A percentile compares a stretch with the other conserved stretches of the same genome.
phyloP scores from a whole-genome alignment of 2,329 filamentous ascomycete species.

The Penicillium sp. region DNA sequence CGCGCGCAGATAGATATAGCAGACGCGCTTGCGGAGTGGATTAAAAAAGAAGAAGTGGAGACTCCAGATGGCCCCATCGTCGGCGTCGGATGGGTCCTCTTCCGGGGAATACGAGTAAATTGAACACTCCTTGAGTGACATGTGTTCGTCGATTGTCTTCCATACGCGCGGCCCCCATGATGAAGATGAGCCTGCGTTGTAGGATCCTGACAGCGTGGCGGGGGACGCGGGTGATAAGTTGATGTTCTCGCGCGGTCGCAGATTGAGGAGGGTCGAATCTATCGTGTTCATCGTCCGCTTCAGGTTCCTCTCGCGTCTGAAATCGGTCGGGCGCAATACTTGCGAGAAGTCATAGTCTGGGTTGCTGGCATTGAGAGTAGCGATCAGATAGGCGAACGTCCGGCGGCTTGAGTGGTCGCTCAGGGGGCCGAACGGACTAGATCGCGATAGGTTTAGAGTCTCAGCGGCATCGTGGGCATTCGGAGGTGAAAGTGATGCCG shows the following conservation, averaged over 20 bases:
- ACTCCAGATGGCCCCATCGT: conserved; percentile 92
- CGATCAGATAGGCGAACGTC: conserved; percentile 94
- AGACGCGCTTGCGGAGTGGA: conserved; percentile 85
- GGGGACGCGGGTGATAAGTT: conserved; percentile 45
- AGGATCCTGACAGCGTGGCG: conserved; percentile 46
- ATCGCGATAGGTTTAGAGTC: conserved; percentile 73
- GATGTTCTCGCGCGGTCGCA: conserved; percentile 64
- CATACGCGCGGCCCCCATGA: conserved; percentile 90
- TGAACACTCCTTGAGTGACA: conserved; percentile 84
- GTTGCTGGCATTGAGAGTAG: conserved; percentile 93
- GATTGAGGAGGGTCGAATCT: conserved; percentile 82
- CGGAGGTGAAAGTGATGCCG: conserved; percentile 83
- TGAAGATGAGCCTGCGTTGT: conserved; percentile 55
- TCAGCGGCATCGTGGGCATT: conserved; percentile 69
- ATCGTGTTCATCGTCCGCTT: conserved; percentile 82
- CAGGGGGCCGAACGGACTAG: conserved; percentile 88
- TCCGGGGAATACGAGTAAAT: conserved; percentile 88
- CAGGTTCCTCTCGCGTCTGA: conserved; percentile 78
- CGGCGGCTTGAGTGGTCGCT: conserved; percentile 85
- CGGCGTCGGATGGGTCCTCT: conserved; percentile 88
- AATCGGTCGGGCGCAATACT: conserved; percentile 83
- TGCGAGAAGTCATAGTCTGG: conserved; percentile 97
- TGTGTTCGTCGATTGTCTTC: conserved; percentile 90
- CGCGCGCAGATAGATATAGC: conserved; percentile 90
- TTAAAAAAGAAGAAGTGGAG: conserved; percentile 99